Conservation (phyloP, 2,329 filamentous ascomycete genomes). For the Xylaria digitata region DNA sequence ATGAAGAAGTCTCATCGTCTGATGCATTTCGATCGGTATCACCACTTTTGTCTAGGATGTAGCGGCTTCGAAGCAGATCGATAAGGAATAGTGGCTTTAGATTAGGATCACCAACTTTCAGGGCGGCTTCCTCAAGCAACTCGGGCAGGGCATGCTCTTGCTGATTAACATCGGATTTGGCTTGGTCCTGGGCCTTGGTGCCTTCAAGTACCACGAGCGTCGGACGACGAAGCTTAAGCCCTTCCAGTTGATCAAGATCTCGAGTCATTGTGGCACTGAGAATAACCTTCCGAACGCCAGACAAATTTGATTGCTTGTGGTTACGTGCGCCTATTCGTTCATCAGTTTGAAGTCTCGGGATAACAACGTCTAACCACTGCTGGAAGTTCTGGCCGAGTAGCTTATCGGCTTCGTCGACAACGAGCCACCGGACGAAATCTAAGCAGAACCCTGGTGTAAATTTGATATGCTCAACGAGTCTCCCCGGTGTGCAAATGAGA, state of each 20-base stretch:
- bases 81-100: constrained; percentile 89
- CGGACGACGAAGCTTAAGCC: constrained; percentile 77
- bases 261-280: constrained; percentile 93
- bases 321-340: constrained; percentile 64
- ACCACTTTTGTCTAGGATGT: constrained; percentile 54
- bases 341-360: constrained; percentile 66
- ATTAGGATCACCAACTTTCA: constrained; percentile 75
- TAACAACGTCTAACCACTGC: constrained; percentile 83
- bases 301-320: constrained; percentile 63
- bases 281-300: constrained; percentile 79
- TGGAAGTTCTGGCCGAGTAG: constrained; percentile 92
- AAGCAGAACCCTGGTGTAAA: constrained; percentile 85
- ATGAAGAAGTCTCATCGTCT: constrained; percentile 52
- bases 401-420: constrained; percentile 95
- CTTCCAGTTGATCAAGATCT: constrained; percentile 82
- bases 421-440: constrained; percentile 83
- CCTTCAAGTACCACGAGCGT: constrained; percentile 80
- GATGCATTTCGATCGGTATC: constrained; percentile 28
- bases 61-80: constrained; percentile 72
- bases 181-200: constrained; percentile 48
- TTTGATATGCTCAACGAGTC: constrained; percentile 89
- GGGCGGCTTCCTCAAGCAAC: constrained; percentile 71
- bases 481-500: constrained; percentile 89
- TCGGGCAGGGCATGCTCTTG: constrained; percentile 69
- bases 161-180: constrained; percentile 54